phyloP scores from a whole-genome alignment of 768 basidiomycete genomes.

The Boletus pseudopeckii region DNA sequence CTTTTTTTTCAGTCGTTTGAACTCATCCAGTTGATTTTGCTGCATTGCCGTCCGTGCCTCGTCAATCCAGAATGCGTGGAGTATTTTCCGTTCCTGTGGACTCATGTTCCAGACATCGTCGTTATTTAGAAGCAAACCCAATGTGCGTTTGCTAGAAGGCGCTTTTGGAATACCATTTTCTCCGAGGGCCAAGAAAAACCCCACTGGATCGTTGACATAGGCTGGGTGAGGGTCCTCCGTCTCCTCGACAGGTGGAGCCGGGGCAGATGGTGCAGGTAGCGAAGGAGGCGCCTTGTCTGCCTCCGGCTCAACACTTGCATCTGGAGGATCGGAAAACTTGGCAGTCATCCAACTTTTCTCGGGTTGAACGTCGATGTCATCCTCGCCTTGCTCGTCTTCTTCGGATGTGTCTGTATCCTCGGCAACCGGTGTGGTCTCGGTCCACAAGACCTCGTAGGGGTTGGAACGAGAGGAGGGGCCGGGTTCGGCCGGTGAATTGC shows the following conservation, averaged over 20 bases:
- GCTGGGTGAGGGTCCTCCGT: not conserved
- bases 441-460: constrained; percentile 11
- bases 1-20: constrained; percentile 37
- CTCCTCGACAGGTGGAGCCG: not conserved
- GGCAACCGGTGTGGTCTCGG: not conserved
- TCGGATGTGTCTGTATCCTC: not conserved
- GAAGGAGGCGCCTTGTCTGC: not conserved
- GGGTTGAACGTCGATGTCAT: constrained; percentile 3
- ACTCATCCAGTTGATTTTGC: constrained; percentile 37
- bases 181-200: constrained; percentile 41
- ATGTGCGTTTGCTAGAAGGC: constrained; percentile 35
- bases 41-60: constrained; percentile 35
- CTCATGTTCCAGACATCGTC: constrained; percentile 56
- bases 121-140: constrained; percentile 35
- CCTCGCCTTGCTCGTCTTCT: constrained; percentile 9
- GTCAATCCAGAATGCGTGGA: constrained; percentile 48
- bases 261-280: not conserved
- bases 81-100: constrained; percentile 40
- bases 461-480: constrained; percentile 13
- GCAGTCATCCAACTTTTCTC: constrained; percentile 34
- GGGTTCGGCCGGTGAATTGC: not conserved
- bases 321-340: not conserved
- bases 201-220: constrained; percentile 24
- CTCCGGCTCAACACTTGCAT: not conserved
- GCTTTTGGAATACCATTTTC: constrained; percentile 34